Evolutionary conservation across 495 filamentous ascomycete species (phyloP), one percentile per base, ranked within the genome.

Genomic region (Mytilinidion resinicola): DNA sequence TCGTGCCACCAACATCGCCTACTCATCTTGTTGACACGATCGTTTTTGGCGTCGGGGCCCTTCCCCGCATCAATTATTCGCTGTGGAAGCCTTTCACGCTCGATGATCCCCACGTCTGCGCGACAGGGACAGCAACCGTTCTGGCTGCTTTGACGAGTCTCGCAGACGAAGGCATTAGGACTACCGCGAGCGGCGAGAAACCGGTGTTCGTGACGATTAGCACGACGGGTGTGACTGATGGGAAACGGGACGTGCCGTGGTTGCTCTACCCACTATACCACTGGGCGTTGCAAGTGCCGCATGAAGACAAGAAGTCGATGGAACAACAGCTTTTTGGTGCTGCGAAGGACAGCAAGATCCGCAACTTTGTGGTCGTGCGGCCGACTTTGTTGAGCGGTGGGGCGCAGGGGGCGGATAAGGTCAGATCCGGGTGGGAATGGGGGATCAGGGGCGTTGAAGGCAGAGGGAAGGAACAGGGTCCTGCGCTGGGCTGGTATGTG

Each of bases 301-400:
- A 82, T 56, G 72, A 57, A 9, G 85, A 88, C 63, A 88, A 88
- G 76, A 55, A 62, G 59, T 69, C 70, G 4, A 85, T 86, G 82
- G 83, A 87, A 62, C 63, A 72, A 5, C 43, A 66, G 41, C 53
- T 72, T 0, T 62, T 78, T 6, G 61, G 69, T 6, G 66, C 73
- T 17, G 51, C 39, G 7, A 35, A 38, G 1, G 55, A 47, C n/a
- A 15, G 11, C 6, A 39, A 55, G 15, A 65, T 74, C 33, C 67
- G 69, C 56, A 51, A 65, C 42, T 82, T 72, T 66, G 73, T 78
- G 12, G 67, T 85, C 36, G 66, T 86, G 12, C 70, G 82, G 10
- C 72, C 75, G 8, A 74, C 69, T 50, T 62, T 76, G 17, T 54
- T 73, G 46, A 60, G 50, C 43, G 64, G 69, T 57, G 64, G 64